Evolutionary conservation across 2,329 filamentous ascomycete genomes (phyloP).

Genomic region (Tolypocladium sp.): DNA sequence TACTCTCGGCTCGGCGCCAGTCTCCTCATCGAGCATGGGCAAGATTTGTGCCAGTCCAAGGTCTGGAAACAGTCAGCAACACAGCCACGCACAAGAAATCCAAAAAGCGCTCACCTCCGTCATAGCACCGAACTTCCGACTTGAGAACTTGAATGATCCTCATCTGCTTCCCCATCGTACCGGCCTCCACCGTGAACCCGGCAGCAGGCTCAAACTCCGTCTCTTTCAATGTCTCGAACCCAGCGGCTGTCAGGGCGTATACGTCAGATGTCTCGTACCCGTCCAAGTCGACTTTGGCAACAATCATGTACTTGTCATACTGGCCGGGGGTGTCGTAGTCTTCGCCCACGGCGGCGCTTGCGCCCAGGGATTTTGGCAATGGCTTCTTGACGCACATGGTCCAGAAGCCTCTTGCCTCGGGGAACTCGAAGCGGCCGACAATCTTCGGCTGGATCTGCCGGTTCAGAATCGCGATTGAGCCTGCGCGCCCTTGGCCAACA

Average conservation of each 20-base stretch:
- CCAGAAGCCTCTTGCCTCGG: conserved; percentile 71
- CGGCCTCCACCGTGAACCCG: conserved; percentile 78
- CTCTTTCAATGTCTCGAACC: conserved; percentile 65
- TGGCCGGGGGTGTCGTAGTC: conserved; percentile 52
- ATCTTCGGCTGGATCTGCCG: conserved; percentile 67
- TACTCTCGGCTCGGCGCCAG: conserved; percentile 69
- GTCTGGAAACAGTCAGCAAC: conserved; percentile 40
- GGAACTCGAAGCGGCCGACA: conserved; percentile 61
- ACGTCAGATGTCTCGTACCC: conserved; percentile 71
- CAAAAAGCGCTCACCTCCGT: conserved; percentile 55
- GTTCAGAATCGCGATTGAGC: conserved; percentile 67
- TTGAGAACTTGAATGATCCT: conserved; percentile 82
- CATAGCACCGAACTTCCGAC: conserved; percentile 82
- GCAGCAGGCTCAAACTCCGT: conserved; percentile 90
- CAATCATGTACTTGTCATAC: conserved; percentile 74
- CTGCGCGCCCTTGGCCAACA: conserved; percentile 55
- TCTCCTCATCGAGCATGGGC: conserved; percentile 86
- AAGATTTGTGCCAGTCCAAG: conserved; percentile 85
- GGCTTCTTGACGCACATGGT: conserved; percentile 63
- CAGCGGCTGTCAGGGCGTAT: conserved; percentile 63
- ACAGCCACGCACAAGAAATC: conserved; percentile 8
- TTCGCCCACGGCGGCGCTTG: conserved; percentile 37
- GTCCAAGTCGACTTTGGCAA: conserved; percentile 61
- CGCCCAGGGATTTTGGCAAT: conserved; percentile 48
- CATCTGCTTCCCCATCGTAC: conserved; percentile 69